These are phyloP conservation scores for Dictyostelium brefeldianum DNA, from an alignment of 78 protist species.

Conservation along the genomic window DNA sequence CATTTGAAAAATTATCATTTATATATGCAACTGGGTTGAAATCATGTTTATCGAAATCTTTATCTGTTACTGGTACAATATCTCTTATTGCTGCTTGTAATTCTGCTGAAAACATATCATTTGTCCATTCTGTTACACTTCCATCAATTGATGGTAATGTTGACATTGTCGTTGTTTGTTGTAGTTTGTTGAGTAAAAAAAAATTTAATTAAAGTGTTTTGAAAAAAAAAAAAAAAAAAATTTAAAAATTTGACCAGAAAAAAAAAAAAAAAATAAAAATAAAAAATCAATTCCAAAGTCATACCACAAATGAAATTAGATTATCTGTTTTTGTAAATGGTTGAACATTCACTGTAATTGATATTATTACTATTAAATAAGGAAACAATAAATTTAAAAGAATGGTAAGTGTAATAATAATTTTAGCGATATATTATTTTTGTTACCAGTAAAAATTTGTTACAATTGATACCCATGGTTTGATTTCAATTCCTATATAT, in stretches of 20 bases:
- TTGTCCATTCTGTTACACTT: slow-evolving; percentile 56
- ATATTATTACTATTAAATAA: too few species aligned
- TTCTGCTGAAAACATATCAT: slow-evolving; percentile 69
- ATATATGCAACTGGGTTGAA: slow-evolving; percentile 88
- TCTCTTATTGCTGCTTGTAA: slow-evolving; percentile 82
- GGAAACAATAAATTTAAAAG: too few species aligned
- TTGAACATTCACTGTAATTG: too few species aligned
- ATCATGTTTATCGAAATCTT: slow-evolving; percentile 82
- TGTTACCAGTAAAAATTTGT: too few species aligned
- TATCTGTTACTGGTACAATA: slow-evolving; percentile 78
- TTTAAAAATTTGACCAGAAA: neutral
- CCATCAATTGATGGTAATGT: slow-evolving; percentile 47
- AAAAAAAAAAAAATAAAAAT: neutral
- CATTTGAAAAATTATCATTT: slow-evolving; percentile 84
- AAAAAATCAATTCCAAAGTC: neutral
- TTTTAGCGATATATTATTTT: too few species aligned
- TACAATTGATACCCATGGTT: too few species aligned
- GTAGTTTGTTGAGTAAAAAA: neutral
- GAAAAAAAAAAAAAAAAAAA: neutral
- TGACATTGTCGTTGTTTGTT: neutral
- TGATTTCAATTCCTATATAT: too few species aligned
- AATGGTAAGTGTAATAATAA: too few species aligned
- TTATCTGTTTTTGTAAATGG: too few species aligned
- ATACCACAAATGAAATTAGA: too few species aligned
- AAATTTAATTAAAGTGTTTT: neutral